A percentile compares a stretch with the other conserved stretches of the same genome.
phyloP scores from a whole-genome alignment of 2,329 filamentous ascomycete genomes.

The Apiospora malaysiana region DNA sequence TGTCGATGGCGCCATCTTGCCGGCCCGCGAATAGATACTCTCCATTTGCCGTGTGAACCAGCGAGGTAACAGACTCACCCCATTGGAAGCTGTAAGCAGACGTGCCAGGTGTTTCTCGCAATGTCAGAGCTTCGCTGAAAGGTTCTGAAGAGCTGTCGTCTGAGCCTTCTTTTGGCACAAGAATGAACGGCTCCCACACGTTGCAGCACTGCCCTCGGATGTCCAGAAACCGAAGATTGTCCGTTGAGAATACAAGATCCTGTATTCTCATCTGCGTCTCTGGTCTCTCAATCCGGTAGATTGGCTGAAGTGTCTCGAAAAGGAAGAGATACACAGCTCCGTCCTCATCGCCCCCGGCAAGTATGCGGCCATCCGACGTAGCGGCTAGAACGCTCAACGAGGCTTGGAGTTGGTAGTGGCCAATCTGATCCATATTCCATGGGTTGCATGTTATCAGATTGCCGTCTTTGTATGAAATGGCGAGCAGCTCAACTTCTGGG shows the following conservation, averaged over 20 bases:
- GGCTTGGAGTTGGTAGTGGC: no score
- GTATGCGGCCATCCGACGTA: neutral
- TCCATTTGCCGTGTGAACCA: neutral
- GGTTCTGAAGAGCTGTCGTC: constrained; percentile 11
- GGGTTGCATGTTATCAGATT: constrained; percentile 11
- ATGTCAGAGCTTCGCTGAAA: constrained; percentile 27
- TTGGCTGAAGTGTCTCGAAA: constrained; percentile 5
- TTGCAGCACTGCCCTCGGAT: neutral
- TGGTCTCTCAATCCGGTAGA: neutral
- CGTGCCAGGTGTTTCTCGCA: neutral
- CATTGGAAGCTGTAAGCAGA: neutral
- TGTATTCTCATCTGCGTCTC: neutral
- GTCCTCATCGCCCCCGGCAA: neutral
- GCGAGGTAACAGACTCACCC: neutral
- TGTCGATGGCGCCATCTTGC: neutral
- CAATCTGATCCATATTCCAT: neutral
- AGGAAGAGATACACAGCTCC: neutral
- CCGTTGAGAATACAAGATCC: neutral
- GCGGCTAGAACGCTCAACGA: neutral
- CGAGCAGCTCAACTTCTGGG: neutral
- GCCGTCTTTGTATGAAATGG: neutral
- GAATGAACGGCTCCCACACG: constrained; percentile 4
- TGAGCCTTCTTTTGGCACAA: constrained; percentile 5
- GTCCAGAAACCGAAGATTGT: constrained; percentile 2
- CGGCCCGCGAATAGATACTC: neutral